Evolutionary conservation across 371 early-diverging fungal genomes (phyloP), one percentile per base, ranked within the genome.

Genomic region (Mortierella sp.): DNA sequence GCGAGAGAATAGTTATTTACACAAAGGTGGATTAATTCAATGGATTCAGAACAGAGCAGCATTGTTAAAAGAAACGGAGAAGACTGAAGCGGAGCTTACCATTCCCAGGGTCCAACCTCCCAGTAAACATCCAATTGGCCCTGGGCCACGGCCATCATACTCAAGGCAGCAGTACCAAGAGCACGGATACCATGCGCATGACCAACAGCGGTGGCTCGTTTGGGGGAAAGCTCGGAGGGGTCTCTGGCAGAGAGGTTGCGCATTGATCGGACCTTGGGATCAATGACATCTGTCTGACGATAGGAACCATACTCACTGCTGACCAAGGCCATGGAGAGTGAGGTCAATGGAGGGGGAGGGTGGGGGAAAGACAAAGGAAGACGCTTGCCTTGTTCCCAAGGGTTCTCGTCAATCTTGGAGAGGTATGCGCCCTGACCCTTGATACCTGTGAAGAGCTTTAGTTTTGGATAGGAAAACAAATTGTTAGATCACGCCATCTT

Each of bases 91-190:
- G 53, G 44, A 15, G 18, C 75, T 62, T 75, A 83, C 90, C 90
- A 90, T 66, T 89, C 90, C 90, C 90, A 90, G 75, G 87, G 88
- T 5, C 98, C 98, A 30, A 92, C 88, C 81, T 98, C 98, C 94
- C 95, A 98, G 77, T 95, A 97, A 7, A 92, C 84, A 72, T 98
- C 98, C 16, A 92, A 80, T 15, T 87, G 82, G 4, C 97, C 98
- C 57, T 92, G 88, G 6, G 97, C 97, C 5, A 96, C 87, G 21
- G 86, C 77, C 66, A 93, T 90, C 84, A 96, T 81, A 62, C 93
- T 91, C 19, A 95, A 69, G 0, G 96, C 92, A 2, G 94, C 97
- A 7, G 92, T 89, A 0, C 98, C 98, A 0, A 92, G 81, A 30
- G 91, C 84, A 15, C 98, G 90, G 30, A 97, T 82, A 29, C 95